Evolutionary conservation across 2,329 filamentous ascomycete genomes (phyloP).

Genomic region (Teratosphaeria destructans): DNA sequence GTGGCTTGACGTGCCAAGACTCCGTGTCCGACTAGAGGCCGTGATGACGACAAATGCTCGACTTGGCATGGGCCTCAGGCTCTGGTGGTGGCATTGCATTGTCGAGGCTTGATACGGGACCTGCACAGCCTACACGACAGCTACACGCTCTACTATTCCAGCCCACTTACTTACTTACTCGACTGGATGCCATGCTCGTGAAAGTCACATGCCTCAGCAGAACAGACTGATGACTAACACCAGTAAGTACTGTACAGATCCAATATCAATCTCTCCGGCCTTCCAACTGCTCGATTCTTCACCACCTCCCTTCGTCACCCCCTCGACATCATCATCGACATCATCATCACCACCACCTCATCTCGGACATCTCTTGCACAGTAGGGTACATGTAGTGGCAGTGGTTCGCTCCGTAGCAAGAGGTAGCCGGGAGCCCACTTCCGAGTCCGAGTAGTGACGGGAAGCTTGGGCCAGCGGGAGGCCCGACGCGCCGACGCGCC

Average conservation of each 20-base stretch:
- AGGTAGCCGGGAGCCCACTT: too few relatives aligned
- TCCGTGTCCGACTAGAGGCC: neutral
- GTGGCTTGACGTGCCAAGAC: neutral
- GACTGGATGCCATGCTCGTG: neutral
- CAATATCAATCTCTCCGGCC: neutral
- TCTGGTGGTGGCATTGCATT: too few relatives aligned
- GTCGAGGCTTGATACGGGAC: too few relatives aligned
- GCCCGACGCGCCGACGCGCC: too few relatives aligned
- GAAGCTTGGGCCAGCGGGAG: neutral
- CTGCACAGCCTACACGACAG: too few relatives aligned
- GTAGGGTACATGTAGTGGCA: too few relatives aligned
- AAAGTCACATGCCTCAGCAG: neutral
- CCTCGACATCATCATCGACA: neutral
- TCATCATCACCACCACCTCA: neutral
- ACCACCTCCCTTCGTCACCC: neutral
- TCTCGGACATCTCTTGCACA: neutral
- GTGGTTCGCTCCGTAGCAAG: too few relatives aligned
- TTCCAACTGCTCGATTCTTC: neutral
- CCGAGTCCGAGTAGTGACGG: neutral
- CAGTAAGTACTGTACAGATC: neutral
- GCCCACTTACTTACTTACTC: too few relatives aligned
- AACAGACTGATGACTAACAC: neutral
- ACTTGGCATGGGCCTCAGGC: too few relatives aligned
- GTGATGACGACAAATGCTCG: too few relatives aligned
- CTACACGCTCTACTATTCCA: too few relatives aligned